Percentiles rank a stretch among this genome's conserved stretches.
These are phyloP conservation scores for Hymenoscyphus infarciens DNA, from an alignment of 2,329 filamentous ascomycete genomes.

Conservation along the genomic window DNA sequence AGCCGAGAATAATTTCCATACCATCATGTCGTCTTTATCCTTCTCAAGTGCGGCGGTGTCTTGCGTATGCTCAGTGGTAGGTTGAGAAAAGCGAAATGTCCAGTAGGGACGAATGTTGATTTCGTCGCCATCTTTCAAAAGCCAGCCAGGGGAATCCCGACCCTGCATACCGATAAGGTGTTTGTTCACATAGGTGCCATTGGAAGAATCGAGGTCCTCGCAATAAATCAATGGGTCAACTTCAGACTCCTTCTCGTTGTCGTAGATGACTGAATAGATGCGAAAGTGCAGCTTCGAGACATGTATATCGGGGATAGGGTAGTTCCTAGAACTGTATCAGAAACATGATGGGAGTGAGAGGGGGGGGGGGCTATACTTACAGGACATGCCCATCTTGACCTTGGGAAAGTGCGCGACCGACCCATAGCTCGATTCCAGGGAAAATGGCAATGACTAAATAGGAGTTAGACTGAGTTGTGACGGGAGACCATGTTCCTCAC, in stretches of 20 bases:
- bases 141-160: conserved; percentile 38
- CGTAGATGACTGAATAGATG: conserved; percentile 52
- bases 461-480: not conserved
- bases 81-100: conserved; percentile 37
- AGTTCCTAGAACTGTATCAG: not conserved
- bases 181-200: conserved; percentile 52
- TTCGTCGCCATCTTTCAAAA: conserved; percentile 49
- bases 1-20: not conserved
- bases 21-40: not conserved
- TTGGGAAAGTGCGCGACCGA: not conserved
- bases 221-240: conserved; percentile 47
- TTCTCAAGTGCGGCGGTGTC: not conserved
- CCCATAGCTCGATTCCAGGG: not conserved
- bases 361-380: not conserved
- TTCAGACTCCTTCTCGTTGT: conserved; percentile 33
- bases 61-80: conserved; percentile 1
- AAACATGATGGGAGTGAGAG: not conserved
- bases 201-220: conserved; percentile 51
- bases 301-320: conserved; percentile 37
- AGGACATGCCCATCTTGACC: not conserved
- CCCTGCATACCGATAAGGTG: conserved; percentile 43
- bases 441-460: not conserved
- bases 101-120: conserved; percentile 41
- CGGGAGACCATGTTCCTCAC: not conserved
- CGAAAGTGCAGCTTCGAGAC: conserved; percentile 54